Percentiles rank a stretch among this genome's conserved stretches.
phyloP scores from a whole-genome alignment of 148 eudicot genomes.

The Nepenthes mirabilis region DNA sequence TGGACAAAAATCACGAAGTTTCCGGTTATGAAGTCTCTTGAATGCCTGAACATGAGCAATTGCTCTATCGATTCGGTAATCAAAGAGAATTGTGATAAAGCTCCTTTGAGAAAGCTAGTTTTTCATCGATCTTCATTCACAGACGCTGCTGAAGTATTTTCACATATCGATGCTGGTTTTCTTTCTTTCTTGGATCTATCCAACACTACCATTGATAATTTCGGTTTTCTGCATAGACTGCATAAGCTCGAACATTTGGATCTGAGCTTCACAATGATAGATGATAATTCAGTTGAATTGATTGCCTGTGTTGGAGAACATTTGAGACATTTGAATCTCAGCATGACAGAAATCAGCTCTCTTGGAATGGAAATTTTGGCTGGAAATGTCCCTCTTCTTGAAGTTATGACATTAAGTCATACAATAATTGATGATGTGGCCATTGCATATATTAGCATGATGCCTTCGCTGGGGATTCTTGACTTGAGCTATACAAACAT shows the following conservation, averaged over 20 bases:
- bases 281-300: conserved; percentile 35
- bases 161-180: conserved; percentile 28
- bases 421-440: conserved; percentile 37
- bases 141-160: conserved; percentile 28
- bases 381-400: conserved; percentile 67
- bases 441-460: conserved; percentile 46
- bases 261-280: conserved; percentile 39
- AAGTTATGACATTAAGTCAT: conserved; percentile 6
- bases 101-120: conserved; percentile 37
- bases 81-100: conserved; percentile 32
- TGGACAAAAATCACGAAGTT: conserved; percentile 71
- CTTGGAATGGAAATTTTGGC: conserved; percentile 55
- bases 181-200: conserved; percentile 57
- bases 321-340: conserved; percentile 57
- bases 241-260: conserved; percentile 51
- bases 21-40: conserved; percentile 47
- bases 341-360: conserved; percentile 52
- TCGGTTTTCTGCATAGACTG: conserved; percentile 42
- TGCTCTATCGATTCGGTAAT: conserved; percentile 46
- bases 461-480: conserved; percentile 58
- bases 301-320: conserved; percentile 41
- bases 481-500: conserved; percentile 57
- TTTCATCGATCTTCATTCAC: conserved; percentile 39
- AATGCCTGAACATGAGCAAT: conserved; percentile 71
- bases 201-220: conserved; percentile 30